These are phyloP conservation scores for Zasmidium citrigriseum DNA, from an alignment of 2,329 filamentous ascomycete species.

Conservation along the genomic window DNA sequence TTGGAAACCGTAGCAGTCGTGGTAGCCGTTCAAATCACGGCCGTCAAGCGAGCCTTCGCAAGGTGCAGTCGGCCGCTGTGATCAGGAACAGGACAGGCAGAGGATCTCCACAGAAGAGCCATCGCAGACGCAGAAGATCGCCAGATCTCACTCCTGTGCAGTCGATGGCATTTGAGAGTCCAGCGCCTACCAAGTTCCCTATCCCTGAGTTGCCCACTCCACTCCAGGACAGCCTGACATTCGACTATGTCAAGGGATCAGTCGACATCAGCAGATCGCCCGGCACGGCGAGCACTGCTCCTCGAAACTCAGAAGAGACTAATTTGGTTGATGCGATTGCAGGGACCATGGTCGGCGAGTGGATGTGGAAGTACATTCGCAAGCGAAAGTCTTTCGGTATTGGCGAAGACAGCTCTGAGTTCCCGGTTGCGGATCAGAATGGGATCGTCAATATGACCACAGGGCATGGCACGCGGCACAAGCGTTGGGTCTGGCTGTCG, in stretches of 20 bases:
- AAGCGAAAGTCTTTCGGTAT: slow-evolving; percentile 89
- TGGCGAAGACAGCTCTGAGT: slow-evolving; percentile 50
- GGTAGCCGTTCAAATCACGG: slow-evolving; percentile 18
- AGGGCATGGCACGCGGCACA: slow-evolving; percentile 72
- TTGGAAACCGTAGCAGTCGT: slow-evolving; percentile 19
- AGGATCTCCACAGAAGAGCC: slow-evolving; percentile 56
- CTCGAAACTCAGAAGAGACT: slow-evolving; percentile 38
- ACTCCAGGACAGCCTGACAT: slow-evolving; percentile 22
- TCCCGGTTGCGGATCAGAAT: slow-evolving; percentile 57
- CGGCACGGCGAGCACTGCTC: slow-evolving; percentile 12
- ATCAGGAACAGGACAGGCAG: slow-evolving; percentile 57
- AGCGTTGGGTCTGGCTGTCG: slow-evolving; percentile 97
- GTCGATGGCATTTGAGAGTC: slow-evolving; percentile 38
- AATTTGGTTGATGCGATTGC: slow-evolving; percentile 95
- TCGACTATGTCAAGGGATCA: slow-evolving; percentile 25
- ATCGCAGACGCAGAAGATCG: slow-evolving; percentile 30
- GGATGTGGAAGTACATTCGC: slow-evolving; percentile 91
- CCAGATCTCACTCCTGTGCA: slow-evolving; percentile 38
- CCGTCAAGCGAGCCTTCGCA: slow-evolving; percentile 61
- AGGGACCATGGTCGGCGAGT: slow-evolving; percentile 97
- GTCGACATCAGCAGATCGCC: slow-evolving; percentile 23
- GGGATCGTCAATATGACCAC: slow-evolving; percentile 67
- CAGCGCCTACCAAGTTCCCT: slow-evolving; percentile 33
- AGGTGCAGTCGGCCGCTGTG: slow-evolving; percentile 79
- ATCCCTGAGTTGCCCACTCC: slow-evolving; percentile 36